Base-by-base conservation (phyloP, 345 rosid genomes). In the Populus ilicifolia region DNA sequence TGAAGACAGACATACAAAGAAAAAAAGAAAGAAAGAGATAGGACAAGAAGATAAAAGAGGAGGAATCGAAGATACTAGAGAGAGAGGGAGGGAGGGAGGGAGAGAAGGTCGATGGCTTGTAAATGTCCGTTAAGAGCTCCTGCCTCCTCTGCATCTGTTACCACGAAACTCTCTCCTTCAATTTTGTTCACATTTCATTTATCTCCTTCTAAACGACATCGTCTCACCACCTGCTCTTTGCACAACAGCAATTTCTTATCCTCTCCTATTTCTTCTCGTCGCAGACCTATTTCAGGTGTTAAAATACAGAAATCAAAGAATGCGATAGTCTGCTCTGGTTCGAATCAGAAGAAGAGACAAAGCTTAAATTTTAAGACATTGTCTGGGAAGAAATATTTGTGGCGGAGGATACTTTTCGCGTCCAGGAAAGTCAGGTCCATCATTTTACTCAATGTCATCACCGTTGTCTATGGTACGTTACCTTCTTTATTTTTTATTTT, bases 401-500 rank as follows among this genome's bases (percentile, higher is more conserved):
- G 85, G 88, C 74, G 82, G 69, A 87, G 84, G 78, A 78, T 86
- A 27, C 69, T 81, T 75, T 85, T 80, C 73, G 78, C 82, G 2
- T 89, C 91, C 1, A 83, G 56, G 69, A 89, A 83, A 83, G 82
- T 86, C 36, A 80, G 86, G 83, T 87, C 92, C 78, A 75, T 89
- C 71, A 23, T 87, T 72, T 69, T 89, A 77, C 92, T 89, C 73
- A 91, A 90, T 72, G 81, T 77, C 71, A 72, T 88, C 70, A 82
- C 96, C 36, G 44, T 86, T 65, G 81, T 90, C 67, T 87, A 81
- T 77, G 92, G 92, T 85, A 83, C 38, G 84, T 74, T 43, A 12
- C 33, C 43, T 23, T 36, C 1, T 1, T 2, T 21, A 30, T 30
- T 44, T 74, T 41, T 23, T 36, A 27, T 50, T 52, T 64, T 17